Base-by-base conservation (phyloP, 2,329 filamentous ascomycete species). In the Fusarium annulatum region DNA sequence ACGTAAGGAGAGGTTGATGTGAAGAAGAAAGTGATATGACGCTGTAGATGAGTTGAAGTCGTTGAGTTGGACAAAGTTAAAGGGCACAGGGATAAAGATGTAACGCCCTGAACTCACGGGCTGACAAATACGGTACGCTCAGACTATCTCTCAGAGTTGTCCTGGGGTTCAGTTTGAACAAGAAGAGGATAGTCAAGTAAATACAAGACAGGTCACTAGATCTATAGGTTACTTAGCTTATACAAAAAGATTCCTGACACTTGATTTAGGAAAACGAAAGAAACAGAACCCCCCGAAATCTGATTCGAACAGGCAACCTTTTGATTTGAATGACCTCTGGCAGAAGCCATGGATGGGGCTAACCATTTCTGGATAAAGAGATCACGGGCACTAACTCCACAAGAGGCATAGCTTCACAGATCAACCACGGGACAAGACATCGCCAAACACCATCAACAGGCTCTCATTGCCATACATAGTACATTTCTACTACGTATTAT, bases 111-210 rank as follows among this genome's bases (percentile, higher is more conserved):
- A 21, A 53, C 39, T 16, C 56, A 43, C 26, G 23, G 51, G 71
- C 71, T 73, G 71, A 73, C 71, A 73, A 73, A 73, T 73, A 38
- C 60, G 48, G 33, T 42, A 57, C 42, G 48, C 42, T 60, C 21
- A 38, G 39, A 39, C 34, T 21, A 42, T 36, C 23, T 21, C 34
- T 51, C 23, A 42, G 28, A 30, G 18, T 41, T 26, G 23, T 33
- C 15, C 16, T 49, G 23, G 9, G 26, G 4, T 16, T 5, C 15
- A 28, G 9, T 26, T 26, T 14, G n/a, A 12, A 46, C 42, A 30
- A 46, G 10, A n/a, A 19, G 33, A 38, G 18, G 3, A 36, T 16
- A 28, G 36, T 11, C n/a, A 34, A 21, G 5, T 34, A 19, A 26
- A 21, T 56, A 23, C 10, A 45, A 21, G 18, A 28, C 7, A 28